These are phyloP conservation scores for Quercus lobata DNA, from an alignment of 331 rosid genomes.

Conservation along the genomic window DNA sequence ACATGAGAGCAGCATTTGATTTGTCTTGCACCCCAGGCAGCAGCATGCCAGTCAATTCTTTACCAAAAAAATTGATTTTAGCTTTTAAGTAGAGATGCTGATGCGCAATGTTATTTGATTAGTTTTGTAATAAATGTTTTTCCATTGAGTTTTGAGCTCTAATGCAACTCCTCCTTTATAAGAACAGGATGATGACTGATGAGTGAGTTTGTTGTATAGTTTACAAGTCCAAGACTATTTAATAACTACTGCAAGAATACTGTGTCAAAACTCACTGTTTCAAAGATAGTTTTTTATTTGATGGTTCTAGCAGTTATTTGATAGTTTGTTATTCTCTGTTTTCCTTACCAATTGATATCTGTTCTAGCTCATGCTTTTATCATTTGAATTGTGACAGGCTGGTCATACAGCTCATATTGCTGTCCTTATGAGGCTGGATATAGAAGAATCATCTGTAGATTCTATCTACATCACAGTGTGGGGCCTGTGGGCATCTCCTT, in stretches of 20 bases:
- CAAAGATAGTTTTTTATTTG: not conserved
- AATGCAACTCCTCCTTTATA: too few species aligned
- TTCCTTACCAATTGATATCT: not conserved
- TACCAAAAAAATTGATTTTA: not conserved
- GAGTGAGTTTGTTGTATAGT: too few species aligned
- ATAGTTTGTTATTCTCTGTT: not conserved
- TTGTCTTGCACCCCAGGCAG: not conserved
- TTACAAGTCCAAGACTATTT: too few species aligned
- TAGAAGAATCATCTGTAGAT: conserved; percentile 64
- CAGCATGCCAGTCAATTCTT: not conserved
- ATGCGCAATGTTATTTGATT: too few species aligned
- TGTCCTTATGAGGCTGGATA: conserved; percentile 88
- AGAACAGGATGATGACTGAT: too few species aligned
- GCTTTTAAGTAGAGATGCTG: not conserved
- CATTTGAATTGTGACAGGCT: conserved; percentile 44
- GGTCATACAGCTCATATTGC: conserved; percentile 88
- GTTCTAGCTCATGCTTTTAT: conserved; percentile 3
- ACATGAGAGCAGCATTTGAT: not conserved
- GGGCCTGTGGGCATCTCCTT: conserved; percentile 65
- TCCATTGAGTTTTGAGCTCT: too few species aligned
- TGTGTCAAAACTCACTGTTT: too few species aligned
- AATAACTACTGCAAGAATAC: too few species aligned
- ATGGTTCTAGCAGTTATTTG: not conserved
- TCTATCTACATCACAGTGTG: conserved; percentile 71
- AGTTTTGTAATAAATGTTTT: too few species aligned